Conservation (phyloP, 2,329 filamentous ascomycete genomes). For the Ustulina deusta region DNA sequence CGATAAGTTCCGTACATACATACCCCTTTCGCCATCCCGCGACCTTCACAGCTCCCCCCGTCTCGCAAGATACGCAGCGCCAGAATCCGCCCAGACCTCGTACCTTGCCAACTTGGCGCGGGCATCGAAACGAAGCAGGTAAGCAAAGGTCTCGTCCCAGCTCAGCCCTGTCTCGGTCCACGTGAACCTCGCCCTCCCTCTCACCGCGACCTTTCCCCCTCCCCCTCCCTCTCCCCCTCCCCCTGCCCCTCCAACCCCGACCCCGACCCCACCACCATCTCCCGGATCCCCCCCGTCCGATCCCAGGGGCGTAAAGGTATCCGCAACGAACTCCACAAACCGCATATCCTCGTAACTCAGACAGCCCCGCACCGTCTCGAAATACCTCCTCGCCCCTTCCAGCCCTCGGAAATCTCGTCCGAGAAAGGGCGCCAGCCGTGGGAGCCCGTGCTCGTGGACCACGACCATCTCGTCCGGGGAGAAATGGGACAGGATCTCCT, state of each 20-base stretch:
- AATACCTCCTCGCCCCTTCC: conserved; percentile 49
- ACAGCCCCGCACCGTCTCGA: conserved; percentile 43
- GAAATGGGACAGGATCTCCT: conserved; percentile 50
- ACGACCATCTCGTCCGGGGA: conserved; percentile 42
- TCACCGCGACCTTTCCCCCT: conserved; percentile 46
- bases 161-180: conserved; percentile 48
- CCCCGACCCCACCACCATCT: too few species aligned
- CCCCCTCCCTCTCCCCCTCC: background rate
- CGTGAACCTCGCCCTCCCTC: conserved; percentile 51
- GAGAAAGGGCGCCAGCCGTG: conserved; percentile 52
- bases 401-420: conserved; percentile 50
- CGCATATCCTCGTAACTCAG: conserved; percentile 51
- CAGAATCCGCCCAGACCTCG: conserved; percentile 56
- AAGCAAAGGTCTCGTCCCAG: conserved; percentile 54
- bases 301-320: conserved; percentile 41
- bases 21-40: background rate
- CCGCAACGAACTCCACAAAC: conserved; percentile 47
- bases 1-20: background rate
- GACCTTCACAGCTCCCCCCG: conserved; percentile 64
- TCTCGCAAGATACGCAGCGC: conserved; percentile 63
- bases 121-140: conserved; percentile 50
- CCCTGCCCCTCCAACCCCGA: background rate
- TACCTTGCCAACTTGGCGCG: conserved; percentile 48
- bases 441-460: conserved; percentile 53
- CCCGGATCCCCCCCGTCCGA: conserved; percentile 11